Percentiles rank a stretch among this genome's conserved stretches.
Evolutionary conservation across 73 alveolate species (phyloP).

Genomic region (Diophrys sp.): DNA sequence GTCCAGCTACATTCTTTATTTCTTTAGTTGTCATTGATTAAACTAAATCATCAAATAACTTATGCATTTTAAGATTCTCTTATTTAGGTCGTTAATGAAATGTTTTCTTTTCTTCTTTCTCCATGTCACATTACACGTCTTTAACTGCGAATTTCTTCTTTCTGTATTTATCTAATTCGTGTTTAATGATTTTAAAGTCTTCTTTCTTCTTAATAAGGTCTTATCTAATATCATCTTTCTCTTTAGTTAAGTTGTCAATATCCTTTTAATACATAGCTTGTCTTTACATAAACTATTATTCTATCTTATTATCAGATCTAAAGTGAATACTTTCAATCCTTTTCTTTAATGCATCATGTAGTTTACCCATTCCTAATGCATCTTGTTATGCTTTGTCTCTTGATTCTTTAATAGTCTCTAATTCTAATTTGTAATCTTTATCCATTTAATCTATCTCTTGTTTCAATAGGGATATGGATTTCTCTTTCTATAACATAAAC

Average conservation of each 20-base stretch:
- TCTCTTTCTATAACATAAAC: slow-evolving; percentile 8
- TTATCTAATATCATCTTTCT: slow-evolving; percentile 1
- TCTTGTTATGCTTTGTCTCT: slow-evolving; percentile 7
- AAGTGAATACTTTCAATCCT: slow-evolving; percentile 24
- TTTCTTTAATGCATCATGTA: slow-evolving; percentile 29
- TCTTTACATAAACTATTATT: slow-evolving; percentile 14
- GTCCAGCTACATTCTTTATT: slow-evolving; percentile 14
- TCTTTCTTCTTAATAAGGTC: slow-evolving; percentile 31
- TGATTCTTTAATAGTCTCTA: background rate
- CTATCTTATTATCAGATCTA: slow-evolving; percentile 32
- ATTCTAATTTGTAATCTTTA: background rate
- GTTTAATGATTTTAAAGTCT: slow-evolving; percentile 14
- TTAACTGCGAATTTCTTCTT: slow-evolving; percentile 9
- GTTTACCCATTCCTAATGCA: slow-evolving; percentile 22
- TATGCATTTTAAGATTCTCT: slow-evolving; percentile 1
- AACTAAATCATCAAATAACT: slow-evolving; percentile 30
- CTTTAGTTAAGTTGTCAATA: slow-evolving; percentile 28
- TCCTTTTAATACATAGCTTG: slow-evolving; percentile 8
- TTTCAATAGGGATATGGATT: background rate
- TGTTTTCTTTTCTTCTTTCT: slow-evolving; percentile 33
- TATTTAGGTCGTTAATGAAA: slow-evolving; percentile 38
- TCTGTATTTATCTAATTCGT: background rate
- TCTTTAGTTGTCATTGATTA: slow-evolving; percentile 19
- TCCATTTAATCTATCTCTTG: background rate
- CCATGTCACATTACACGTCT: slow-evolving; percentile 22